A percentile compares a stretch with the other conserved stretches of the same genome.
Evolutionary conservation across 73 alveolate species (phyloP).

Genomic region (Effrenium voratum): DNA sequence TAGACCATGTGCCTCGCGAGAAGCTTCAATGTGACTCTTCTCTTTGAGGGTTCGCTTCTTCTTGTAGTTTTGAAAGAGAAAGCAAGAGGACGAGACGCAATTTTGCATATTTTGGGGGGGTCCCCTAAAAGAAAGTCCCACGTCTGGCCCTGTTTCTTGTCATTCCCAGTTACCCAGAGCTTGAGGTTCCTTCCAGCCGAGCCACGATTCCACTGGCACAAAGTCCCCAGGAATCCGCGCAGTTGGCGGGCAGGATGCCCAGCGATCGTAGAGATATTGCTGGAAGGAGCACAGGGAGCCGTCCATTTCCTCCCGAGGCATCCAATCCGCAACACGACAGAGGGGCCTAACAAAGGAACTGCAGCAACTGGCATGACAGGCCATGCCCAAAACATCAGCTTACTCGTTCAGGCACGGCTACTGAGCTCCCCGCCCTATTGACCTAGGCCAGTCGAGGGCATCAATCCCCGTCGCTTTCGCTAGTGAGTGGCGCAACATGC

Average conservation of each 20-base stretch:
- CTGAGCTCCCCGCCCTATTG: slow-evolving; percentile 49
- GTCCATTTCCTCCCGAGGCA: slow-evolving; percentile 90
- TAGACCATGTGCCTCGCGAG: slow-evolving; percentile 51
- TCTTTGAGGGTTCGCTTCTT: background rate
- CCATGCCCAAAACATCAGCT: no score
- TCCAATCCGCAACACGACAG: background rate
- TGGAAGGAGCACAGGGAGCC: slow-evolving; percentile 91
- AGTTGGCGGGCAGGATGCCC: slow-evolving; percentile 86
- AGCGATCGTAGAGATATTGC: slow-evolving; percentile 85
- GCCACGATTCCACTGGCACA: slow-evolving; percentile 65
- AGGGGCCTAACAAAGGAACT: background rate
- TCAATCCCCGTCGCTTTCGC: background rate
- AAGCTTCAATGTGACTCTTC: background rate
- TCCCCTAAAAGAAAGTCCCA: no score
- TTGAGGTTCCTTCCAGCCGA: background rate
- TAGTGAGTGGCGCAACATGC: no score
- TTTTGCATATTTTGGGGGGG: no score
- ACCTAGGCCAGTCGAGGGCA: slow-evolving; percentile 1
- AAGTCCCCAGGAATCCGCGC: slow-evolving; percentile 80
- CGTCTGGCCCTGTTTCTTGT: no score
- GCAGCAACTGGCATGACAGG: background rate
- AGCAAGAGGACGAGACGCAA: no score
- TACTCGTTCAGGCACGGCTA: no score
- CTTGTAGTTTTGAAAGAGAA: background rate
- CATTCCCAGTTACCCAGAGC: no score